Percentiles rank a stretch among this genome's conserved stretches.
Conservation (phyloP, 1,139 yeast species). For the Taphrina populina region DNA sequence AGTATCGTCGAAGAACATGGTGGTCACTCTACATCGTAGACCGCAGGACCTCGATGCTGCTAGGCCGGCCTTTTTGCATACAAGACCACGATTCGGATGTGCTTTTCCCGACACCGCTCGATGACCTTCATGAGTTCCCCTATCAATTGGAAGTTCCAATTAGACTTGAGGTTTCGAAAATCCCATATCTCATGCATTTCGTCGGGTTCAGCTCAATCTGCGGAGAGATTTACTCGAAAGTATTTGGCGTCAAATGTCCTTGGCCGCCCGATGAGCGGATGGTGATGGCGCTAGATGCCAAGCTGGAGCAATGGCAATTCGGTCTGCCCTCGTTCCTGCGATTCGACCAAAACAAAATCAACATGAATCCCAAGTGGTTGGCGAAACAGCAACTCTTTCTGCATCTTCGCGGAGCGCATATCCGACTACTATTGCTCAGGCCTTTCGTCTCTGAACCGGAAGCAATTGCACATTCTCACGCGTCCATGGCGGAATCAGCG, state of each 20-base stretch:
- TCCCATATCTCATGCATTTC: constrained; percentile 28
- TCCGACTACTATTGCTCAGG: constrained; percentile 16
- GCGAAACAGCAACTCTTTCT: constrained; percentile 28
- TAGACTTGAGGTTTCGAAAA: constrained; percentile 27
- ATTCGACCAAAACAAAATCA: constrained; percentile 9
- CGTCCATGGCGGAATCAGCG: constrained; percentile 23
- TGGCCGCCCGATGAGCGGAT: constrained; percentile 27
- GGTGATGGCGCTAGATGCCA: constrained; percentile 15
- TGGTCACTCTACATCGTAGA: constrained; percentile 31
- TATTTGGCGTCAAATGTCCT: constrained; percentile 18
- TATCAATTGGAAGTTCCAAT: constrained; percentile 20
- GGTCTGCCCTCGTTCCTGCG: constrained; percentile 23
- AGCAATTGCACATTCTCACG: constrained; percentile 9
- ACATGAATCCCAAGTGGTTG: constrained; percentile 19
- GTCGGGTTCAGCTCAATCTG: constrained; percentile 19
- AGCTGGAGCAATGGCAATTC: constrained; percentile 27
- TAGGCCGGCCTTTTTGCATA: constrained; percentile 21
- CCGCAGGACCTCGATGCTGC: constrained; percentile 22
- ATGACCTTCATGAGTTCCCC: constrained; percentile 18
- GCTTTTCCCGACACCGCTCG: constrained; percentile 20
- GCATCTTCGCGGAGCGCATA: constrained; percentile 24
- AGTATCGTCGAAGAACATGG: constrained; percentile 19
- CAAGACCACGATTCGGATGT: constrained; percentile 23
- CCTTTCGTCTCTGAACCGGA: constrained; percentile 25
- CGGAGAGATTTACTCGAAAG: constrained; percentile 22